These are phyloP conservation scores for Hemileccinum rubropunctum DNA, from an alignment of 768 basidiomycete species.

Conservation along the genomic window DNA sequence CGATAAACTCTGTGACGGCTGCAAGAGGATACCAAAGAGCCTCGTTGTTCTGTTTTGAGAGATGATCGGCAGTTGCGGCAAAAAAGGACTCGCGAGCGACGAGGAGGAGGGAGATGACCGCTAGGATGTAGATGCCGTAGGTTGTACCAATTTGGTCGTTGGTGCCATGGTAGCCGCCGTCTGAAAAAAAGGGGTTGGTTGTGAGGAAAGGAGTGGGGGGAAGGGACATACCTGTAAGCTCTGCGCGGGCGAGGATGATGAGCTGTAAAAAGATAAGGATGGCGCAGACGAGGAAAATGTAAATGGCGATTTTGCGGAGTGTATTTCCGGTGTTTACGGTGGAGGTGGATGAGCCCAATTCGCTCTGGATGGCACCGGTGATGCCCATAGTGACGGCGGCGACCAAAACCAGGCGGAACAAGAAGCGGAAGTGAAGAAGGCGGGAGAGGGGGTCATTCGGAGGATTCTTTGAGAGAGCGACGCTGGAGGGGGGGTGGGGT, in stretches of 20 bases:
- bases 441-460: constrained; percentile 14
- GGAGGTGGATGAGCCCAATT: background rate
- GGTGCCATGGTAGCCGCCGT: constrained; percentile 1
- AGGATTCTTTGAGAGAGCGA: constrained; percentile 13
- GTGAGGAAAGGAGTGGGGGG: background rate
- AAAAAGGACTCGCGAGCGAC: constrained; percentile 32
- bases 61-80: constrained; percentile 19
- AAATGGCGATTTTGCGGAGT: constrained; percentile 26
- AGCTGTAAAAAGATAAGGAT: constrained; percentile 20
- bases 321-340: constrained; percentile 17
- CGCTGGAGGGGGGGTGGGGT: constrained; percentile 6
- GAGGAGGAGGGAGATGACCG: constrained; percentile 22
- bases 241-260: constrained; percentile 18
- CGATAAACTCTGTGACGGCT: constrained; percentile 32
- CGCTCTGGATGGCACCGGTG: constrained; percentile 23
- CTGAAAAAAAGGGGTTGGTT: constrained; percentile 1
- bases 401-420: constrained; percentile 25
- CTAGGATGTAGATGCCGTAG: constrained; percentile 23
- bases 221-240: constrained; percentile 10
- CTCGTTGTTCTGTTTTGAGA: constrained; percentile 25
- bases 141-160: constrained; percentile 11
- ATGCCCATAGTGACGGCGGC: constrained; percentile 31
- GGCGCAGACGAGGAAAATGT: constrained; percentile 31
- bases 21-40: constrained; percentile 33
- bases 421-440: constrained; percentile 13